Evolutionary conservation across 192 early-diverging fungal species (phyloP).

Genomic region (Haplosporangium gracile): DNA sequence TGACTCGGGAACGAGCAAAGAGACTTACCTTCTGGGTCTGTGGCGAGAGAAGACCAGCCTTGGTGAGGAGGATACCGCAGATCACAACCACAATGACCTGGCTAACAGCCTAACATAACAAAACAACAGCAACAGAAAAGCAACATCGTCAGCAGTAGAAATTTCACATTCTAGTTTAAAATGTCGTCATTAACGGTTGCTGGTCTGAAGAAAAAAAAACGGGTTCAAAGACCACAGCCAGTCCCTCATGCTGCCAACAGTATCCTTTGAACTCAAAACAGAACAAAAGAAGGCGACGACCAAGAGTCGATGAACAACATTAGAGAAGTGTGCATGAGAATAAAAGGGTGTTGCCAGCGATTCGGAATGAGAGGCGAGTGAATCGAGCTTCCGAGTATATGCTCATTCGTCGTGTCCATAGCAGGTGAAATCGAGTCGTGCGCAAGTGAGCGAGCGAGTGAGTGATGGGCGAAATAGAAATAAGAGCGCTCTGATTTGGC

Average conservation of each 20-base stretch:
- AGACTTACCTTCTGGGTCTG: not conserved
- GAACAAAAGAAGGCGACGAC: not conserved
- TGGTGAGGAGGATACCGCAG: constrained; percentile 13
- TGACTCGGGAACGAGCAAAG: not conserved
- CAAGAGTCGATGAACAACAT: not conserved
- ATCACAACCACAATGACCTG: constrained; percentile 22
- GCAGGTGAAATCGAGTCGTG: not conserved
- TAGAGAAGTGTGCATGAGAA: not conserved
- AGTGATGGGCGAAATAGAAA: not conserved
- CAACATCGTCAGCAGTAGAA: not conserved
- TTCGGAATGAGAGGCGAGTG: not conserved
- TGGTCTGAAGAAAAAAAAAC: not conserved
- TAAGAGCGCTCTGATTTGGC: too few relatives aligned
- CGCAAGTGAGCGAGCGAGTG: not conserved
- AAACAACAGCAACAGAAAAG: not conserved
- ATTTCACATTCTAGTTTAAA: not conserved
- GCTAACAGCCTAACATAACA: constrained; percentile 11
- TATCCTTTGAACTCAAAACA: too few relatives aligned
- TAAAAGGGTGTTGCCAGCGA: too few relatives aligned
- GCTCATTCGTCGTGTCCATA: not conserved
- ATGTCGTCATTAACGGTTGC: not conserved
- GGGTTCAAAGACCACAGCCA: not conserved
- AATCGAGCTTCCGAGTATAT: not conserved
- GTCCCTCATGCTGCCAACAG: not conserved
- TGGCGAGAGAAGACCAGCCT: not conserved